Conservation (phyloP, 345 rosid genomes). For the Viola odorata region DNA sequence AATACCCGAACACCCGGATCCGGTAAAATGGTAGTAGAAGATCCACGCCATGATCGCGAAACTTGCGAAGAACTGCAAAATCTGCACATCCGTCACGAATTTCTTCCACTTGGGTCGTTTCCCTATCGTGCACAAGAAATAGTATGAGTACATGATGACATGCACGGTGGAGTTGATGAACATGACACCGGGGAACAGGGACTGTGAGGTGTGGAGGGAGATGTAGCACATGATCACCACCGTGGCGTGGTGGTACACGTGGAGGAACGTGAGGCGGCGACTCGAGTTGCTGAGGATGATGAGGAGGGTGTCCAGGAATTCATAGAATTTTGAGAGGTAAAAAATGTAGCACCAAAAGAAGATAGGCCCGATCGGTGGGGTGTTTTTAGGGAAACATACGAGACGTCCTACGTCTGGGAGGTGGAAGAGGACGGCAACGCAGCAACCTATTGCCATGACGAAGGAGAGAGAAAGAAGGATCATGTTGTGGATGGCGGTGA, state of each 20-base stretch:
- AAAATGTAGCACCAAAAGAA: slow-evolving; percentile 64
- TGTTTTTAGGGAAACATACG: slow-evolving; percentile 43
- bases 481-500: slow-evolving; percentile 61
- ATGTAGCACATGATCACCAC: slow-evolving; percentile 56
- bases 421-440: slow-evolving; percentile 37
- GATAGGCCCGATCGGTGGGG: slow-evolving; percentile 44
- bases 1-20: slow-evolving; percentile 57
- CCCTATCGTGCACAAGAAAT: slow-evolving; percentile 41
- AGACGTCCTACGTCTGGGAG: slow-evolving; percentile 25
- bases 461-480: slow-evolving; percentile 53
- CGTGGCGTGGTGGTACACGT: slow-evolving; percentile 62
- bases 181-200: slow-evolving; percentile 45
- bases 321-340: slow-evolving; percentile 54
- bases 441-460: slow-evolving; percentile 61
- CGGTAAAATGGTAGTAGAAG: slow-evolving; percentile 36
- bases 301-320: slow-evolving; percentile 56
- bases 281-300: slow-evolving; percentile 40
- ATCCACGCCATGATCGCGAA: slow-evolving; percentile 36
- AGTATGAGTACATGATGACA: slow-evolving; percentile 56
- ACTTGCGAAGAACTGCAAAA: slow-evolving; percentile 49
- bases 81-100: slow-evolving; percentile 53
- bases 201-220: slow-evolving; percentile 39
- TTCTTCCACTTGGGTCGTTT: slow-evolving; percentile 58
- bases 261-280: slow-evolving; percentile 54
- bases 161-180: slow-evolving; percentile 51